Base-by-base conservation (phyloP, 1,284 basidiomycete genomes). In the Cystobasidiaceae sp. region DNA sequence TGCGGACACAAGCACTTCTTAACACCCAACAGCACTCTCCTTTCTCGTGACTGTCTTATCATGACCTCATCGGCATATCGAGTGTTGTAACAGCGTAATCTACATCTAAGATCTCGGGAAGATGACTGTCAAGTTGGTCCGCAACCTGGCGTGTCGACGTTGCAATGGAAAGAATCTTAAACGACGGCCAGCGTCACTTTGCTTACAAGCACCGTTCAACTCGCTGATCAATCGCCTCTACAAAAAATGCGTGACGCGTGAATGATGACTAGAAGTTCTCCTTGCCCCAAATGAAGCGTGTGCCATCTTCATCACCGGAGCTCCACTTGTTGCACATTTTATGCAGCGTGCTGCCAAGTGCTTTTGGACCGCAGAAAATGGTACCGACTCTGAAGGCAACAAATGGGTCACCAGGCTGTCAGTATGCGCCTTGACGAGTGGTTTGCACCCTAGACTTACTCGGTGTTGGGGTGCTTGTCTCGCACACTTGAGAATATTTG, bases 271-370 rank as follows among this genome's bases (percentile, higher is more conserved):
- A 55, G 28, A 55, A 41, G 23, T 55, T 55, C 51, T 55, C 34
- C 37, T 92, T 91, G 62, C 89, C 89, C 72, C 87, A 93, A 82
- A 88, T 90, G 83, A 92, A 93, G 70, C 86, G 80, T 8, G 88
- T 89, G 17, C 87, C 87, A n/a, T 66, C 44, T 34, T 71, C 66
- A 61, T 83, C 82, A 19, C 88, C 84, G 56, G 82, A 82, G n/a
- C 89, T 90, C 77, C 87, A 89, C 78, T 89, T 89, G 80, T 90
- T 92, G 69, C 81, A 85, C 85, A 85, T 86, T 59, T 81, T 75
- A 73, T 91, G 89, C 33, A 93, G 80, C 69, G 83, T 81, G 72
- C 78, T 83, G 32, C 86, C 88, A 23, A 93, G 79, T 11, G 81
- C 34, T 67, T 60, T 21, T 62, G 70, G 61, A 66, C 45, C 39